Base-by-base conservation (phyloP, 768 basidiomycete species). In the Exidia glandulosa region DNA sequence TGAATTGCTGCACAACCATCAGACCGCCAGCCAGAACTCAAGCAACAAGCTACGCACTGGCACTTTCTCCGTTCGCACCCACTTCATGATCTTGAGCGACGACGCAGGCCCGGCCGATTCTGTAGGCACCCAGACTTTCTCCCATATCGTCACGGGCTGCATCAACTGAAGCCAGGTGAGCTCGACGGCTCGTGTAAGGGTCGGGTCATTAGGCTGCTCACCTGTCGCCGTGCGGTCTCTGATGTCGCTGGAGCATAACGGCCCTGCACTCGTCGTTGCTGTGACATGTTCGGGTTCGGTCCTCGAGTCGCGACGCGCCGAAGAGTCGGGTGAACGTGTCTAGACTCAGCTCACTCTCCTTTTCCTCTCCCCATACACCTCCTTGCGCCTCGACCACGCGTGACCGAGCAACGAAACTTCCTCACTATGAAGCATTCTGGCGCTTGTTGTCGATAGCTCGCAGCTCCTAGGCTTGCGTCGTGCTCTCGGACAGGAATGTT, bases 141-240 rank as follows among this genome's bases (percentile, higher is more conserved):
- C 88, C 90, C 89, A 93, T 63, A 85, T 88, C 30, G 79, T 81
- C n/a, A 91, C 90, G 6, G 90, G 90, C 67, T 88, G 87, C 86
- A 91, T 90, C n/a, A 90, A 76, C 71, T 89, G 19, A 6, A 27
- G 30, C 7, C 14, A 48, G 7, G 57, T 27, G 32, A 47, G 7
- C 61, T 23, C 12, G 61, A 41, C 33, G 57, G 60, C 56, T 47
- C 32, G 7, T 6, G n/a, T n/a, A 6, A 30, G n/a, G 29, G 29
- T 41, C 10, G 13, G 32, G 31, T 12, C 10, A 37, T 47, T 7
- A 16, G 29, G n/a, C 6, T 45, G 30, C 19, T 9, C 27, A 59
- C 31, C 25, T 27, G 86, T 61, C 88, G 80, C 37, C 88, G 80
- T 33, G 88, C 88, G 54, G 87, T 87, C 70, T 91, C 88, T 2